A percentile compares a stretch with the other conserved stretches of the same genome.
Evolutionary conservation across 2,329 filamentous ascomycete genomes (phyloP).

Genomic region (Sporothrix sp.): DNA sequence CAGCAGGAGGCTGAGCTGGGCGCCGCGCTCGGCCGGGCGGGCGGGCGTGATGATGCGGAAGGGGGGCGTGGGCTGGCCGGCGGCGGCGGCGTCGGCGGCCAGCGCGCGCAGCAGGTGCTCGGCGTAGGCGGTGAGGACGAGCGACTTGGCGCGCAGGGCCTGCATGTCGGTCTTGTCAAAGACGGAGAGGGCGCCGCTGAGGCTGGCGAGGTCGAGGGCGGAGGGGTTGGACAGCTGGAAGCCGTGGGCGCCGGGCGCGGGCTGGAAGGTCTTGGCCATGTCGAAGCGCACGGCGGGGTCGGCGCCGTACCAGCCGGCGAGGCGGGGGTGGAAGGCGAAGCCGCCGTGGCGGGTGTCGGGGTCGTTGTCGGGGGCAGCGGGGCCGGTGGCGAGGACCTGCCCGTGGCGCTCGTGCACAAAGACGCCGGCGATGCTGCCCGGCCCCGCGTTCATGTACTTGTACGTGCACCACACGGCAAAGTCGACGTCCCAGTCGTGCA

Average conservation of each 20-base stretch:
- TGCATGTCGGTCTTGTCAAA: slow-evolving; percentile 64
- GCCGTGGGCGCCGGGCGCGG: slow-evolving; percentile 67
- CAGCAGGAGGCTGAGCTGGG: slow-evolving; percentile 68
- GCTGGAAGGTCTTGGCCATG: slow-evolving; percentile 74
- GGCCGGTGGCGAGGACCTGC: slow-evolving; percentile 31
- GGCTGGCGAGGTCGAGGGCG: slow-evolving; percentile 65
- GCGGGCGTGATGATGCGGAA: slow-evolving; percentile 61
- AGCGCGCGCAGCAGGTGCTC: slow-evolving; percentile 52
- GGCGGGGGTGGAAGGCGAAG: slow-evolving; percentile 49
- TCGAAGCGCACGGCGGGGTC: slow-evolving; percentile 67
- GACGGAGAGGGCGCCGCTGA: slow-evolving; percentile 62
- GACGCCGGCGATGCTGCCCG: slow-evolving; percentile 67
- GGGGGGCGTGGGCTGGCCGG: slow-evolving; percentile 24
- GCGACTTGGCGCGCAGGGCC: slow-evolving; percentile 58
- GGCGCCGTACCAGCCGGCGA: slow-evolving; percentile 81
- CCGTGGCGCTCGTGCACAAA: slow-evolving; percentile 74
- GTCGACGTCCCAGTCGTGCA: slow-evolving; percentile 87
- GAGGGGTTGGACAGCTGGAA: slow-evolving; percentile 82
- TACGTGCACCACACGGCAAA: slow-evolving; percentile 92
- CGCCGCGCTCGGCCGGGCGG: slow-evolving; percentile 58
- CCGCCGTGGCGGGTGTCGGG: slow-evolving; percentile 25
- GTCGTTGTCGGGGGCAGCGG: background rate
- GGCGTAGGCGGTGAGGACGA: slow-evolving; percentile 66
- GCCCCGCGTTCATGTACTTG: slow-evolving; percentile 85
- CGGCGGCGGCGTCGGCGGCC: slow-evolving; percentile 21